Evolutionary conservation across 495 filamentous ascomycete genomes (phyloP).

Genomic region (Xylaria cubensis): DNA sequence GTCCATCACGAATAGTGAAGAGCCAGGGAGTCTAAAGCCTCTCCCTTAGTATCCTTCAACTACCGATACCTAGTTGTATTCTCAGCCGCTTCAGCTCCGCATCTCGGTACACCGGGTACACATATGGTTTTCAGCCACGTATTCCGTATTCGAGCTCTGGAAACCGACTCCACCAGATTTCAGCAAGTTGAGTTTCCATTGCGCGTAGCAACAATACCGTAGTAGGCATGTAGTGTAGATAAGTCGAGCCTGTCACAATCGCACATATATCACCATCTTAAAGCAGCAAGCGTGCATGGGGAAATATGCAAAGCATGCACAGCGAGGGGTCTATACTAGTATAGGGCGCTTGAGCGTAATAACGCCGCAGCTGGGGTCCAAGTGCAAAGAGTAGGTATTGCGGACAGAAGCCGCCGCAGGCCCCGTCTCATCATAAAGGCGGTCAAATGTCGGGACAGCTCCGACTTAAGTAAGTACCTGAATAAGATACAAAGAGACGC

Average conservation of each 20-base stretch:
- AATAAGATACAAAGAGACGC: neutral
- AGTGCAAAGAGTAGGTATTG: neutral
- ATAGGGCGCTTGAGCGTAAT: constrained; percentile 9
- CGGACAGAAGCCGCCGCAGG: constrained; percentile 4
- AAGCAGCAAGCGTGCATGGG: constrained; percentile 25
- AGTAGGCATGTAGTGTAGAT: constrained; percentile 23
- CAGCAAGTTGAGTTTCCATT: constrained; percentile 11
- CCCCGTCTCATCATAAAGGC: constrained; percentile 18
- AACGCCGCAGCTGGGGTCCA: constrained; percentile 18
- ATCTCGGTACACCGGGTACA: constrained; percentile 4
- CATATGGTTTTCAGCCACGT: constrained; percentile 32
- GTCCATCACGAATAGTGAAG: constrained; percentile 1
- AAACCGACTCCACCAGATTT: constrained; percentile 28
- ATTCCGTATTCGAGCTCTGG: constrained; percentile 23
- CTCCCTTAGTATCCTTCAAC: neutral
- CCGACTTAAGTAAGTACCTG: neutral
- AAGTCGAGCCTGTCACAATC: constrained; percentile 10
- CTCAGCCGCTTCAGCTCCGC: constrained; percentile 32
- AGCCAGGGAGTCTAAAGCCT: neutral
- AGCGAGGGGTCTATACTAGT: neutral
- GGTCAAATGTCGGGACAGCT: constrained; percentile 18
- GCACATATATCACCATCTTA: constrained; percentile 1
- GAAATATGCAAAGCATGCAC: constrained; percentile 12
- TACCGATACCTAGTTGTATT: constrained; percentile 15
- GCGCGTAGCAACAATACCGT: neutral